Conservation (phyloP, 768 basidiomycete genomes). For the Pholiota microspora region DNA sequence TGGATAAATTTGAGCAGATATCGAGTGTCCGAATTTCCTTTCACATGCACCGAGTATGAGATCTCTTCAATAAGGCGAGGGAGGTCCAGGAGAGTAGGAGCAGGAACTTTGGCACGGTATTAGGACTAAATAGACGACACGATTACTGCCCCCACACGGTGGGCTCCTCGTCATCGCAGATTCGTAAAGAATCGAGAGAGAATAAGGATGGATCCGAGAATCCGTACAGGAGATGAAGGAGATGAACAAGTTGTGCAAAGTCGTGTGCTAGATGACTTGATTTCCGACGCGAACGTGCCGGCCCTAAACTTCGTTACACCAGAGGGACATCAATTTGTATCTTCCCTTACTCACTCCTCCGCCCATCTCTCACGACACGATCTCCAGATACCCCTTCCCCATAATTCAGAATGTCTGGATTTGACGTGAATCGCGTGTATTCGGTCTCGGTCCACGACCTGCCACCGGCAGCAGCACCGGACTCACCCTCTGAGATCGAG, state of each 20-base stretch:
- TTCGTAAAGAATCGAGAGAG: slow-evolving; percentile 28
- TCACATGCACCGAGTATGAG: slow-evolving; percentile 30
- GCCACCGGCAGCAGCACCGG: slow-evolving; percentile 53
- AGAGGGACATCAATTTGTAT: slow-evolving; percentile 9
- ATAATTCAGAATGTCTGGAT: slow-evolving; percentile 69
- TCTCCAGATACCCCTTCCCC: slow-evolving; percentile 14
- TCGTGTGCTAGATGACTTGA: not conserved
- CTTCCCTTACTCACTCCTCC: slow-evolving; percentile 5
- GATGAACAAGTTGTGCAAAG: slow-evolving; percentile 11
- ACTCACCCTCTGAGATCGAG: slow-evolving; percentile 79
- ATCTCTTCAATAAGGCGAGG: slow-evolving; percentile 29
- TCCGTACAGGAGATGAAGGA: no score
- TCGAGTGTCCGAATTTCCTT: slow-evolving; percentile 22
- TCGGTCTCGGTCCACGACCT: slow-evolving; percentile 76
- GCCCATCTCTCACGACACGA: not conserved
- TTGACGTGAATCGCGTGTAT: slow-evolving; percentile 79
- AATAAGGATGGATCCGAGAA: slow-evolving; percentile 21
- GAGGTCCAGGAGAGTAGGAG: slow-evolving; percentile 16
- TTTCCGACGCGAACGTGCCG: slow-evolving; percentile 27
- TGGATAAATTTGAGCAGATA: slow-evolving; percentile 21
- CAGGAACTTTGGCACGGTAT: slow-evolving; percentile 11
- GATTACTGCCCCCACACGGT: slow-evolving; percentile 29
- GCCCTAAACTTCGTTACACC: slow-evolving; percentile 33
- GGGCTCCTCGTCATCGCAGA: slow-evolving; percentile 24
- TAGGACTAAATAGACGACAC: slow-evolving; percentile 19